Evolutionary conservation across 306 rosid genomes (phyloP).

Genomic region (Medicago ruthenica): DNA sequence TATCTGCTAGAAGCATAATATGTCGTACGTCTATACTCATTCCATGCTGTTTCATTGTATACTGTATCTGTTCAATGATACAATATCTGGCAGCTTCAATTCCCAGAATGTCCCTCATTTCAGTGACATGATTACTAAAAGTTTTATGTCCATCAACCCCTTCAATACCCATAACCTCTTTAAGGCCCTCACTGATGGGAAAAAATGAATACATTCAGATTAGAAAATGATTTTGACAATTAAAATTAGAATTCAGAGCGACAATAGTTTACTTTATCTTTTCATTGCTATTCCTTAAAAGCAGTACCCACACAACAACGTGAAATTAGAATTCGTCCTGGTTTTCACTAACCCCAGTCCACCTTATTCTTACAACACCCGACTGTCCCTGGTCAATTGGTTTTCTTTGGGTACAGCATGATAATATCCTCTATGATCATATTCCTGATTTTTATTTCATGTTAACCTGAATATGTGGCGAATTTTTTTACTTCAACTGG

Average conservation of each 20-base stretch:
- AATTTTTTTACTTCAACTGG: constrained; percentile 21
- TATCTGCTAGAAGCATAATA: constrained; percentile 94
- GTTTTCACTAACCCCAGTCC: constrained; percentile 18
- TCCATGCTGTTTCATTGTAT: constrained; percentile 76
- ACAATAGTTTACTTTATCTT: constrained; percentile 1
- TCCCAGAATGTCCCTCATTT: constrained; percentile 75
- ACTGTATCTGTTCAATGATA: constrained; percentile 79
- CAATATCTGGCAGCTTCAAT: constrained; percentile 92
- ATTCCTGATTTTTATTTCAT: not conserved
- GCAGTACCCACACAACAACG: not conserved
- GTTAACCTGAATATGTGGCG: constrained; percentile 3
- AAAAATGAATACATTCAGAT: not conserved
- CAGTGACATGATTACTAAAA: constrained; percentile 76
- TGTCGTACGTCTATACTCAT: constrained; percentile 93
- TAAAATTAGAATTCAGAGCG: constrained; percentile 21
- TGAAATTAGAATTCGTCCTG: constrained; percentile 3
- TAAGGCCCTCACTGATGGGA: constrained; percentile 69
- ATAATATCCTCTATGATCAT: not conserved
- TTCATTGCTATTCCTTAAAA: constrained; percentile 5
- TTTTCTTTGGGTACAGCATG: not conserved
- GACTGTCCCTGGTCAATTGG: constrained; percentile 10
- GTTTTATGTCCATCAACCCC: constrained; percentile 82
- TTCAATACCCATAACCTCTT: constrained; percentile 76
- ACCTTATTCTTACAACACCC: constrained; percentile 10
- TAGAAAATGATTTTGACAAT: constrained; percentile 7